Evolutionary conservation across 202 grass and related monocot genomes (phyloP), one percentile per base, ranked within the genome.

Genomic region (Hordeum pubiflorum): DNA sequence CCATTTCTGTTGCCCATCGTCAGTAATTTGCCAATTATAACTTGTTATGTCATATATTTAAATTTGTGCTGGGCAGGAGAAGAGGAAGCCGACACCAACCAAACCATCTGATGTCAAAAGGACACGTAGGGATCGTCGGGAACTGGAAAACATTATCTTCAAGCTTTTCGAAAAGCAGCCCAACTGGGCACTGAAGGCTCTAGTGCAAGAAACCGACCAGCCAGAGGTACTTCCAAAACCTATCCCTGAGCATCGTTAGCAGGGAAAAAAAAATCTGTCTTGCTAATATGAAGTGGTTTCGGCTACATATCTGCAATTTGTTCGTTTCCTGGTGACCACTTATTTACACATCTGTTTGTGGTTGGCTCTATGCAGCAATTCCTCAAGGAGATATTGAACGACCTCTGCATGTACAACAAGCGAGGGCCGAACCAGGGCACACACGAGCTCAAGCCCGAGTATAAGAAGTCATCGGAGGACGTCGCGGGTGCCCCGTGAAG

Each of bases 121-220:
- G 64, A 97, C 89, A 84, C 91, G 91, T 44, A 89, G 91, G 66
- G 94, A 97, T 67, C 88, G 91, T 9, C 79, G 83, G 10, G 94
- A 97, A 62, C 80, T 97, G 83, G 91, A 92, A 78, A 93, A 97
- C 76, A 97, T 97, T 55, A 94, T 94, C 63, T 97, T 97, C 81
- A 97, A 94, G 81, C 91, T 97, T 58, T 94, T 97, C 58, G 94
- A 97, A 80, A 92, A 48, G 70, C 94, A 97, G 82, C 89, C 91
- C 18, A 94, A 97, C 75, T 97, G 94, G 94, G 89, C 94, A 14
- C 57, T 97, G 26, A 97, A 97, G 80, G 89, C 93, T 17, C 78
- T 97, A 23, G 91, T 94, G 50, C 89, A 89, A 87, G 94, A 94
- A 86, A 97, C 94, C 2, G 94, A 97, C 66, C 94, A 97, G 81